phyloP scores from a whole-genome alignment of 139 green algal genomes.

The Tetradesmus lagerheimii region DNA sequence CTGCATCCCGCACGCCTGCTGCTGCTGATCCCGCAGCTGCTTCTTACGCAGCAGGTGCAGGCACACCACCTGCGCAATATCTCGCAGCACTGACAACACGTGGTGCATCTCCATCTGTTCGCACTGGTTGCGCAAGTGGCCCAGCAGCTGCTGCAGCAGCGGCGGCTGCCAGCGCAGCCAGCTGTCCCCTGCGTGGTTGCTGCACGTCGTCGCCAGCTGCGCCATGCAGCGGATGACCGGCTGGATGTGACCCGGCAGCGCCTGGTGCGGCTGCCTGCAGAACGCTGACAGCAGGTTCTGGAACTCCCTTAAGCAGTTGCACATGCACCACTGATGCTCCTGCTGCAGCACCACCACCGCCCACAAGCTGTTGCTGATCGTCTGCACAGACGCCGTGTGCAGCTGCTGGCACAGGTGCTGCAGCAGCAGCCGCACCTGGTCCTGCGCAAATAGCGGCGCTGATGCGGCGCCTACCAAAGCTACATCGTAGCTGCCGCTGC shows the following conservation, averaged over 20 bases:
- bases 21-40: slow-evolving; percentile 5
- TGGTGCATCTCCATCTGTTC: slow-evolving; percentile 49
- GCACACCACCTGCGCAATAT: slow-evolving; percentile 39
- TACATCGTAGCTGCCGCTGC: neutral
- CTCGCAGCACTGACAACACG: slow-evolving; percentile 43
- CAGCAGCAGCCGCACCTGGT: slow-evolving; percentile 45
- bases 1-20: neutral
- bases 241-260: slow-evolving; percentile 54
- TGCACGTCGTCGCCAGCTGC: slow-evolving; percentile 44
- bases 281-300: slow-evolving; percentile 36
- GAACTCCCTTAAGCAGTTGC: slow-evolving; percentile 36
- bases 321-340: slow-evolving; percentile 52
- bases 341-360: slow-evolving; percentile 51
- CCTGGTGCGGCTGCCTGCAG: slow-evolving; percentile 41
- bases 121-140: slow-evolving; percentile 16
- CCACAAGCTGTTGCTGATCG: slow-evolving; percentile 52
- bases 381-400: slow-evolving; percentile 40
- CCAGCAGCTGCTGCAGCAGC: slow-evolving; percentile 40
- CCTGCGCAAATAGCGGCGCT: slow-evolving; percentile 16
- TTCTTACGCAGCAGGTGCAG: slow-evolving; percentile 37
- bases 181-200: slow-evolving; percentile 24
- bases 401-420: slow-evolving; percentile 44
- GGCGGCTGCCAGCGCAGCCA: slow-evolving; percentile 46
- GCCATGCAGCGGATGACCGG: slow-evolving; percentile 46
- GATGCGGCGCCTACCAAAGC: neutral